Base-by-base conservation (phyloP, 345 rosid species). In the Cardamine occulta region DNA sequence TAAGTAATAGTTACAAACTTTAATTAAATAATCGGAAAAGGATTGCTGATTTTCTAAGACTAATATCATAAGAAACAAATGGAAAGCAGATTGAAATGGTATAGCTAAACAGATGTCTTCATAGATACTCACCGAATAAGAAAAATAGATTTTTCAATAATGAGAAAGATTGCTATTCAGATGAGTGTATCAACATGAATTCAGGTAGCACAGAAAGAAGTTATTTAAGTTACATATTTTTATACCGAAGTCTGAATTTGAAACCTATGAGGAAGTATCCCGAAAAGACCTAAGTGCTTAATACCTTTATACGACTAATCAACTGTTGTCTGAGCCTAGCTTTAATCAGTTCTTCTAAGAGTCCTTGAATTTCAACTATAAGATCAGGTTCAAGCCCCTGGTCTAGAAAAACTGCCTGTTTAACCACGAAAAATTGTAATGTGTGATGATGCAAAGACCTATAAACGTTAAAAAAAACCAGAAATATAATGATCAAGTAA, bases 361-460 rank as follows among this genome's bases (percentile, higher is more conserved):
- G n/a, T n/a, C n/a, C n/a, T n/a, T n/a, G n/a, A n/a, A n/a, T n/a
- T n/a, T n/a, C n/a, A n/a, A n/a, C n/a, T n/a, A n/a, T n/a, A n/a
- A n/a, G n/a, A n/a, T n/a, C n/a, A n/a, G n/a, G n/a, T n/a, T n/a
- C n/a, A n/a, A n/a, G n/a, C n/a, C n/a, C n/a, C n/a, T n/a, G n/a
- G n/a, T n/a, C n/a, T n/a, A n/a, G n/a, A n/a, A n/a, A n/a, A 75
- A 86, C 88, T 75, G 97, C 96, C 97, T 94, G 82, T 70, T 80
- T 47, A 71, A 57, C 35, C 59, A 65, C 62, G 45, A 58, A 35
- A 60, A 68, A 28, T 56, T 51, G 49, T 68, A 17, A 52, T 37
- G 54, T 28, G 63, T 21, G 24, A 47, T 21, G 52, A 67, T 5
- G 47, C 42, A 9, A 63, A 74, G 29, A 60, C 79, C 17, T 64